phyloP scores from a whole-genome alignment of 2,329 filamentous ascomycete genomes.

The Fusarium sublunatum region DNA sequence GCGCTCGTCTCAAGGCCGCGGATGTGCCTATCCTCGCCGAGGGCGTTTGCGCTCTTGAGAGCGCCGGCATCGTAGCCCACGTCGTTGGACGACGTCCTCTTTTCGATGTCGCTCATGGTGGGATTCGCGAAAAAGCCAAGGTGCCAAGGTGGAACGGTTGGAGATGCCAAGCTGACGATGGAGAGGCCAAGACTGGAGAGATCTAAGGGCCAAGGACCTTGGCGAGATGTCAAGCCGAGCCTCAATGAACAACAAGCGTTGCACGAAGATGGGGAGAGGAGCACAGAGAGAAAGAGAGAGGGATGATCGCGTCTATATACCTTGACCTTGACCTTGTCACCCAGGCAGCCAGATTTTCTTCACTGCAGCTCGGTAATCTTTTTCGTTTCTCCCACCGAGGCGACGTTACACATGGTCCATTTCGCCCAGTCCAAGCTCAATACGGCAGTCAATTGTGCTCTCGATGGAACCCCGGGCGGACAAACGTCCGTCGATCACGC shows the following conservation, averaged over 20 bases:
- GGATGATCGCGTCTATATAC: slow-evolving; percentile 24
- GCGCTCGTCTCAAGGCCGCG: slow-evolving; percentile 62
- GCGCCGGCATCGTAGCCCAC: slow-evolving; percentile 39
- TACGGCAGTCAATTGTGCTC: slow-evolving; percentile 28
- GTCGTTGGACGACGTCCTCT: slow-evolving; percentile 32
- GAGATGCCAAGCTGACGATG: slow-evolving; percentile 23
- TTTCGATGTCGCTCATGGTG: slow-evolving; percentile 27
- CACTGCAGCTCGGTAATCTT: background rate
- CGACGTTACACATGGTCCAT: background rate
- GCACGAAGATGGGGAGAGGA: slow-evolving; percentile 2
- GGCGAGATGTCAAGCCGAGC: slow-evolving; percentile 12
- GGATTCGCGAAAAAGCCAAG: slow-evolving; percentile 7
- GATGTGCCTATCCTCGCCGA: slow-evolving; percentile 52
- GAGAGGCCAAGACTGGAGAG: background rate
- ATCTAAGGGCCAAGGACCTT: slow-evolving; percentile 16
- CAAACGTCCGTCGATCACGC: slow-evolving; percentile 38
- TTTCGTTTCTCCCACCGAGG: background rate
- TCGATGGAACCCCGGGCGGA: slow-evolving; percentile 32
- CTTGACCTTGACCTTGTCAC: background rate
- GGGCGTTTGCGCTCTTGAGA: slow-evolving; percentile 9
- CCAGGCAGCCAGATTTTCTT: slow-evolving; percentile 1
- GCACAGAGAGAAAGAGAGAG: background rate
- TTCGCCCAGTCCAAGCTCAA: slow-evolving; percentile 36
- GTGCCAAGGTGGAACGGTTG: slow-evolving; percentile 16
- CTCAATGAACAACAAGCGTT: slow-evolving; percentile 21